Conservation (phyloP, 139 green algal genomes). For the Medakamo hakoo region DNA sequence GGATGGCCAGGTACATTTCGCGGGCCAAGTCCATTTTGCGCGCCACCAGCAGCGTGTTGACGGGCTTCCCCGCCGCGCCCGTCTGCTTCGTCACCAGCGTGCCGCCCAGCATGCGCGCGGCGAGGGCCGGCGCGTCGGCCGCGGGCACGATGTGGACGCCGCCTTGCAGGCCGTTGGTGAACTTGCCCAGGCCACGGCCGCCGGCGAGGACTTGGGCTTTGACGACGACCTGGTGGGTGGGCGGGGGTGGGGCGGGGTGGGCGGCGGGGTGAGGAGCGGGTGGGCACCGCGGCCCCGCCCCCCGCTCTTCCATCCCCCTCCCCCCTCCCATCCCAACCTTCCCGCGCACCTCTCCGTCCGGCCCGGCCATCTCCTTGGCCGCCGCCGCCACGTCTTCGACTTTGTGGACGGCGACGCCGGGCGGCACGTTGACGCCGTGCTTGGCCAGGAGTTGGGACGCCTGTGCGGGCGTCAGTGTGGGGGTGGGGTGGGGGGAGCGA, state of each 20-base stretch:
- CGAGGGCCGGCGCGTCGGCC: slow-evolving; percentile 45
- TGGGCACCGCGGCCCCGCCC: no score
- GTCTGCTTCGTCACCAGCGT: slow-evolving; percentile 86
- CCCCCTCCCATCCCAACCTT: no score
- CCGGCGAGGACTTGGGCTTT: slow-evolving; percentile 95
- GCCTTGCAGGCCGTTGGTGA: slow-evolving; percentile 91
- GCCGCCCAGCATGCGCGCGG: slow-evolving; percentile 65
- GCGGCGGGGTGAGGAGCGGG: no score
- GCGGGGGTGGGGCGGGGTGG: no score
- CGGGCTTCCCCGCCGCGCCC: slow-evolving; percentile 74
- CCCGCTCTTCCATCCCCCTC: no score
- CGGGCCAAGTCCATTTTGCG: slow-evolving; percentile 81
- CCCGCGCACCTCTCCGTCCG: slow-evolving; percentile 55
- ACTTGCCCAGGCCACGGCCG: slow-evolving; percentile 80
- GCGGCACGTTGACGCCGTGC: slow-evolving; percentile 86
- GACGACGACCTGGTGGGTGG: slow-evolving; percentile 60
- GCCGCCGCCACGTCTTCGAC: slow-evolving; percentile 57
- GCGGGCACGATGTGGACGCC: slow-evolving; percentile 83
- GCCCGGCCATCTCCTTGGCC: slow-evolving; percentile 51
- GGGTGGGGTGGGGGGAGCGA: neutral
- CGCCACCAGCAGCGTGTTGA: slow-evolving; percentile 87
- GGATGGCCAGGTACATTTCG: slow-evolving; percentile 99
- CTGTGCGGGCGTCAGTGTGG: slow-evolving; percentile 25
- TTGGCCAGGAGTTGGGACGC: slow-evolving; percentile 85
- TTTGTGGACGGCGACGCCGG: slow-evolving; percentile 50